Evolutionary conservation across 495 filamentous ascomycete genomes (phyloP).

Genomic region (Hypomontagnella monticulosa): DNA sequence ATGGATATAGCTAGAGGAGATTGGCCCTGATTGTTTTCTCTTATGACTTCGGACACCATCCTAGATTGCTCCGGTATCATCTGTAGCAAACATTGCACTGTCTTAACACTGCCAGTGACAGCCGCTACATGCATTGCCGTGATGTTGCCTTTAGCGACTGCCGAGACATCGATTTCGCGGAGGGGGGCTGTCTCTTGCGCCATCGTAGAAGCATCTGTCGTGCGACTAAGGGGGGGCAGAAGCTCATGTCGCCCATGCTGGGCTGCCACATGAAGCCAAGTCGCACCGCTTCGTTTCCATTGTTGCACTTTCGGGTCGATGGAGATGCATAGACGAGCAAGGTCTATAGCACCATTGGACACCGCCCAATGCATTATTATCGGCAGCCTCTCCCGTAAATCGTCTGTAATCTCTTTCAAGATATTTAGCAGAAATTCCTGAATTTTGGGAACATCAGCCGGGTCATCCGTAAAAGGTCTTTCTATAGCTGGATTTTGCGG

Average conservation of each 20-base stretch:
- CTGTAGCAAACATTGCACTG: conserved; percentile 1
- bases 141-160: not conserved
- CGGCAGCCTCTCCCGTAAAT: not conserved
- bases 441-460: not conserved
- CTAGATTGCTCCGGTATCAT: conserved; percentile 6
- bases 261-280: conserved; percentile 23
- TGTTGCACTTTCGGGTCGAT: not conserved
- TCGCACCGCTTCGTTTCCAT: conserved; percentile 4
- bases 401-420: not conserved
- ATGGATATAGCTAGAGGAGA: conserved; percentile 23
- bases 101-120: not conserved
- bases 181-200: too few species aligned
- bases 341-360: not conserved
- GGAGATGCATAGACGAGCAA: conserved; percentile 6
- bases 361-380: conserved; percentile 16
- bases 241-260: conserved; percentile 11
- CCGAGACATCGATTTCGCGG: conserved; percentile 4
- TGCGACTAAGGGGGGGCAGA: not conserved
- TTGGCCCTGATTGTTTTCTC: conserved; percentile 3
- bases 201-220: too few species aligned
- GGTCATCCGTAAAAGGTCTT: not conserved
- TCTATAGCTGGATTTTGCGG: not conserved
- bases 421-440: conserved; percentile 1
- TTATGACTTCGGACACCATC: conserved; percentile 5
- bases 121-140: conserved; percentile 12